Evolutionary conservation across 2,329 filamentous ascomycete genomes (phyloP), one percentile per base, ranked within the genome.

Genomic region (Thielaviopsis cerberus): DNA sequence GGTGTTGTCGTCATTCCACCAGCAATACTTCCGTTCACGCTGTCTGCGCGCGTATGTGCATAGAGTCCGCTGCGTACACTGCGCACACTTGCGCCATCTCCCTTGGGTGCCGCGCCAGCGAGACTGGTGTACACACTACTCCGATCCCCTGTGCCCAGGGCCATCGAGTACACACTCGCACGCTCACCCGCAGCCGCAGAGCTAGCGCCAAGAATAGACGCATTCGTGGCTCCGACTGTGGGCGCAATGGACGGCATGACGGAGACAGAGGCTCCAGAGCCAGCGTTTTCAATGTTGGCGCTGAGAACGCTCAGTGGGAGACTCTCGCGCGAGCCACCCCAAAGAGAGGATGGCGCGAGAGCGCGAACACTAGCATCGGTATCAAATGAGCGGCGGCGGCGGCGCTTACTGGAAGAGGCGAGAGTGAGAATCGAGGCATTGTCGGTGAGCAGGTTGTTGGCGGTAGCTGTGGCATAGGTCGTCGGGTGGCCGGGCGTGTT

Each of bases 381-480:
- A 68, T 92, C 88, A 70, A 91, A 82, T 27, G 86, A 90, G 61
- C 86, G 80, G 54, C 87, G 79, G 37, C 88, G 82, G 26, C 83
- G 79, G 41, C 84, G 80, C 71, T 91, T 88, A 63, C 84, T 88
- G 0, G 86, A 90, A 3, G 86, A 91, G 1, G 88, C 88, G 15
- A 94, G 75, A 0, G 88, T 94, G 61, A 94, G 72, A 63, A 94
- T 90, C 25, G 86, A 91, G 23, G 88, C 88, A 67, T 94, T 88
- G 68, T 94, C 88, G 1, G 85, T 88, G 34, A 91, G 73, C 5
- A 91, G 76, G 64, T 87, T 88, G 69, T 90, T 89, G 56, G 87
- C 86, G 0, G 85, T 91, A 1, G 86, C 86, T n/a, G 78, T 80
- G 55, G 76, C 79, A 68, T 91, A 91, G 0, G 85, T 90, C 4